Evolutionary conservation across 176 grass and related monocot genomes (phyloP).

Genomic region (Olyra latifolia): DNA sequence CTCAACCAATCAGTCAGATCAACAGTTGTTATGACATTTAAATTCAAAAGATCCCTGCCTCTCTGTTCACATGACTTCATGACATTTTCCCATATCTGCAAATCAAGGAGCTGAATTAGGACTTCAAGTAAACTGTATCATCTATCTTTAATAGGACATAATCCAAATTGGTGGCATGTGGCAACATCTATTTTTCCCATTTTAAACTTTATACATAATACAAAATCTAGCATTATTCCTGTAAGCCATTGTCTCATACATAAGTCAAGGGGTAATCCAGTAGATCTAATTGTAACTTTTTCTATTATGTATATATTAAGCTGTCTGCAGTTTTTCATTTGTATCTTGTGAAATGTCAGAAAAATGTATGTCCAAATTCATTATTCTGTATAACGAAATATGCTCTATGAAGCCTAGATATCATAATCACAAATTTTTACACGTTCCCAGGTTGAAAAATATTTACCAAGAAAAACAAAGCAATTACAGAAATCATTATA

Average conservation of each 20-base stretch:
- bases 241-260: neutral
- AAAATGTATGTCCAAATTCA: neutral
- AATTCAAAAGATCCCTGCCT: slow-evolving; percentile 66
- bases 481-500: no score
- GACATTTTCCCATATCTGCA: slow-evolving; percentile 69
- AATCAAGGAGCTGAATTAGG: slow-evolving; percentile 9
- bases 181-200: neutral
- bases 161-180: neutral
- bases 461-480: neutral
- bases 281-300: neutral
- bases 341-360: neutral
- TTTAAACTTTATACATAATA: neutral
- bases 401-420: neutral
- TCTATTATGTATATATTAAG: neutral
- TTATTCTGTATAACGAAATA: neutral
- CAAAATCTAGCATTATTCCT: neutral
- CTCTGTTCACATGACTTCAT: slow-evolving; percentile 66
- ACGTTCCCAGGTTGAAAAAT: neutral
- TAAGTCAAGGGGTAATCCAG: neutral
- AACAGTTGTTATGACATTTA: slow-evolving; percentile 57
- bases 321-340: neutral
- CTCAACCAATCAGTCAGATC: slow-evolving; percentile 65
- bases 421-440: neutral
- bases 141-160: neutral
- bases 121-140: neutral